These are phyloP conservation scores for Exidia glandulosa DNA, from an alignment of 768 basidiomycete species.

Conservation along the genomic window DNA sequence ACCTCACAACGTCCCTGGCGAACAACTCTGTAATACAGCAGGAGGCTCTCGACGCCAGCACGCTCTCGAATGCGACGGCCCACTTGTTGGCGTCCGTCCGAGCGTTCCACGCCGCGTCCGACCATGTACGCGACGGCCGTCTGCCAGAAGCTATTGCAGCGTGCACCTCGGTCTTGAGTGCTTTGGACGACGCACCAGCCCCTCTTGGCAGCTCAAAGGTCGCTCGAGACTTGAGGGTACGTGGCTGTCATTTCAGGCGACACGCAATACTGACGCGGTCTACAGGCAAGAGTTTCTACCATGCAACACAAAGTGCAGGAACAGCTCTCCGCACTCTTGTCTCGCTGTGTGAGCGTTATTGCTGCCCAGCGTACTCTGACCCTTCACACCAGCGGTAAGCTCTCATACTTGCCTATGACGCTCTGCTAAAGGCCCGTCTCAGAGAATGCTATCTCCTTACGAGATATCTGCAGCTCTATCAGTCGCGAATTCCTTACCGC, in stretches of 20 bases:
- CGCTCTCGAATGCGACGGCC: conserved; percentile 37
- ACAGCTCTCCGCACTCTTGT: conserved; percentile 58
- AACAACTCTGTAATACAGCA: conserved; percentile 21
- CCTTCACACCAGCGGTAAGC: too few species aligned
- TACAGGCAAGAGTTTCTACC: conserved; percentile 45
- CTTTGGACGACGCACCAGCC: conserved; percentile 37
- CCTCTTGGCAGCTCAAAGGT: conserved; percentile 44
- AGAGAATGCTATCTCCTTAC: conserved; percentile 36
- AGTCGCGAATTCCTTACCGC: conserved; percentile 40
- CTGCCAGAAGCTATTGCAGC: conserved; percentile 52
- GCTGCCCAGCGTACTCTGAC: conserved; percentile 16
- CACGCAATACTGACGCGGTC: conserved; percentile 1
- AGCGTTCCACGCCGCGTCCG: conserved; percentile 33
- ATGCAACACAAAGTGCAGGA: conserved; percentile 54
- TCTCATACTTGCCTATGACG: too few species aligned
- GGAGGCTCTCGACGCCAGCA: conserved; percentile 43
- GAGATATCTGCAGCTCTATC: conserved; percentile 48
- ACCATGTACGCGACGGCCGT: conserved; percentile 42
- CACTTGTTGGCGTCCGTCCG: conserved; percentile 44
- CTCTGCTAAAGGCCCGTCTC: conserved; percentile 59
- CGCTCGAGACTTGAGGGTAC: conserved; percentile 47
- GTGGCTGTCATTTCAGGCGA: conserved; percentile 12
- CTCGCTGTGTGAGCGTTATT: conserved; percentile 43
- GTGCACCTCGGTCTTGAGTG: conserved; percentile 28
- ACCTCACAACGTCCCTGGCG: neutral